These are phyloP conservation scores for Pleurotus sapidus DNA, from an alignment of 768 basidiomycete genomes.

Conservation along the genomic window DNA sequence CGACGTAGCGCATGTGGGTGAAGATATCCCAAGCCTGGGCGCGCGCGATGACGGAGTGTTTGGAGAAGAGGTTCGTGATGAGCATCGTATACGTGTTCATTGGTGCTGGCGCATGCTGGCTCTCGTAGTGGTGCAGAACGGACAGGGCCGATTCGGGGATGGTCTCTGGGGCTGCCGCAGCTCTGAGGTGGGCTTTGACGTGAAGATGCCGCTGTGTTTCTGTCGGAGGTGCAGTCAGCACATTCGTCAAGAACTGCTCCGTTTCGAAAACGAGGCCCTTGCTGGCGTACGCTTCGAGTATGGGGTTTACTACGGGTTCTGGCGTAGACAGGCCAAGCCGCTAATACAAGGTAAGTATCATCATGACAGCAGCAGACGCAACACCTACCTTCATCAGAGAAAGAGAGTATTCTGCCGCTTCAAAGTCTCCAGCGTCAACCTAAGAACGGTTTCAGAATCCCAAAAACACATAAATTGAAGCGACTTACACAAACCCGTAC, in stretches of 20 bases:
- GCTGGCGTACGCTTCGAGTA: conserved; percentile 49
- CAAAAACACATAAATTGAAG: too few species aligned
- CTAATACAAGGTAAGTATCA: conserved; percentile 21
- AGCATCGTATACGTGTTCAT: conserved; percentile 72
- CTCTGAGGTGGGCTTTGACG: conserved; percentile 61
- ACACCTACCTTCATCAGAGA: conserved; percentile 50
- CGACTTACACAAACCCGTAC: conserved; percentile 47
- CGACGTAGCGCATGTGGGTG: conserved; percentile 93
- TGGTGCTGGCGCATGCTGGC: conserved; percentile 56
- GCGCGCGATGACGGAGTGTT: conserved; percentile 46
- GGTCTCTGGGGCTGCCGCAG: conserved; percentile 34
- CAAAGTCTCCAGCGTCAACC: conserved; percentile 44
- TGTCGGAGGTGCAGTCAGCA: conserved; percentile 40
- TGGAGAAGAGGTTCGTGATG: conserved; percentile 56
- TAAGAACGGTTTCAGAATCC: conserved; percentile 21
- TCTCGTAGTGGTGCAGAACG: conserved; percentile 73
- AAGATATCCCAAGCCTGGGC: conserved; percentile 94
- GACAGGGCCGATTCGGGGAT: conserved; percentile 64
- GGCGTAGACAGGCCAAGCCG: conserved; percentile 39
- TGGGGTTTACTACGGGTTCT: conserved; percentile 38
- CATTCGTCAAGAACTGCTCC: conserved; percentile 41
- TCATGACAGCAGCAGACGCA: neutral
- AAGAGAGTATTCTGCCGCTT: conserved; percentile 47
- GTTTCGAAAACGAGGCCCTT: conserved; percentile 41
- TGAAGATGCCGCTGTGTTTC: conserved; percentile 68